Base-by-base conservation (phyloP, 1,139 yeast species). In the Komagataea norvegica region DNA sequence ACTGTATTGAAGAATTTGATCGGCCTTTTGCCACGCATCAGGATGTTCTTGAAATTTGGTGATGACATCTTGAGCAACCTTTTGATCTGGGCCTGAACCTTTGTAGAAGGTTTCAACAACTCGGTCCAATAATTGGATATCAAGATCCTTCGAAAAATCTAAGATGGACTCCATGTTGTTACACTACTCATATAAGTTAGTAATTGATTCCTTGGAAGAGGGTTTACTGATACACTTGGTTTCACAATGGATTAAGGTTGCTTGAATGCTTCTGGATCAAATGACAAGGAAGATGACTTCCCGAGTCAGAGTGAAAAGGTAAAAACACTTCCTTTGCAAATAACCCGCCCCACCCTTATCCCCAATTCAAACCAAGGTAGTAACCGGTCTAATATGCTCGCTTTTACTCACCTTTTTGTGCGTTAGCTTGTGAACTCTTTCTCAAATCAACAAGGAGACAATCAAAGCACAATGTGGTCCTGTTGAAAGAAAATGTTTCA, bases 11-110 rank as follows among this genome's bases (percentile, higher is more conserved):
- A 91, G 70, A 44, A 91, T 89, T 59, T 83, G 79, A 56, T 91
- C 97, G 22, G 95, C 93, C 43, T 84, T 77, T 51, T 85, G 87
- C 99, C 99, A 91, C 23, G 96, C 83, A 51, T 91, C 96, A 3
- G 93, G 93, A 60, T 88, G 83, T 47, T 88, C 95, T 62, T 93
- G 96, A 60, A 91, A 89, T 63, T 80, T 81, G 33, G 91, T 88
- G 56, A 91, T 72, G 6, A 88, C 71, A 33, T 71, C 70, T 62
- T 87, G 96, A 10, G 99, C 98, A 47, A 74, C 72, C 51, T 80
- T 81, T 54, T 89, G 94, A 50, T 77, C 85, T 14, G 74, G 70
- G 21, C 95, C 96, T 8, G 85, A 71, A 7, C 95, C 94, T 46
- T 73, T 74, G 62, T 82, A 91, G 60, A 91, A 87, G n/a, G 93